These are phyloP conservation scores for Clavaria fumosa DNA, from an alignment of 768 basidiomycete genomes.

Conservation along the genomic window DNA sequence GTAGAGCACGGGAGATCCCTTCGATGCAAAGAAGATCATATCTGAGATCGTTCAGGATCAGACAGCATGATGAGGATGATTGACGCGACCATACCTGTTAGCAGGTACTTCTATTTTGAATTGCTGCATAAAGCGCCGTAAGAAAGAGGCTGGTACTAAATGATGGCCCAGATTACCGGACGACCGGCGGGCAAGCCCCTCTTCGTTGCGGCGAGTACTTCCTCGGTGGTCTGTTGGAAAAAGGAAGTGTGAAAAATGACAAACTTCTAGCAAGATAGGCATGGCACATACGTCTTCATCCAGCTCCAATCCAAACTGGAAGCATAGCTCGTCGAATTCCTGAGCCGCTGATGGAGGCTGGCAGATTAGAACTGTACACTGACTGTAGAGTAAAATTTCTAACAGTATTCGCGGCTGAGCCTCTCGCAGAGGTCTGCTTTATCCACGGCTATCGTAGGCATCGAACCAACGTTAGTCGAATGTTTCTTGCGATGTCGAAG, in stretches of 20 bases:
- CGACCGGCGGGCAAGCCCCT: constrained; percentile 76
- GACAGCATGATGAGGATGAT: neutral
- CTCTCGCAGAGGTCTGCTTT: constrained; percentile 87
- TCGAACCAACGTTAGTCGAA: too few relatives aligned
- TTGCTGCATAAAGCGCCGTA: constrained; percentile 39
- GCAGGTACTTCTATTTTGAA: constrained; percentile 98
- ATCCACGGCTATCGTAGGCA: constrained; percentile 95
- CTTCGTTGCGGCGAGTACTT: constrained; percentile 68
- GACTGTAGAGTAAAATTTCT: constrained; percentile 11
- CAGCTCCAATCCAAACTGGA: constrained; percentile 94
- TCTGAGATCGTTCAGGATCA: constrained; percentile 26
- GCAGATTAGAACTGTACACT: constrained; percentile 10
- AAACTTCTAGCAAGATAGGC: too few relatives aligned
- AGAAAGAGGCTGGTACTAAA: constrained; percentile 1
- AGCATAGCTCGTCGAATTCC: constrained; percentile 89
- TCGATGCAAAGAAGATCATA: constrained; percentile 97
- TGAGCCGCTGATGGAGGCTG: constrained; percentile 50
- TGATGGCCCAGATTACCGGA: constrained; percentile 39
- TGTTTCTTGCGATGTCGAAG: too few relatives aligned
- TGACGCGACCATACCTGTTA: constrained; percentile 47
- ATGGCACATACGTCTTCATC: constrained; percentile 99
- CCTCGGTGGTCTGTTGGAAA: constrained; percentile 60
- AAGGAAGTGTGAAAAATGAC: neutral
- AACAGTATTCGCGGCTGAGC: constrained; percentile 73
- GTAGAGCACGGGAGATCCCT: constrained; percentile 79